These are phyloP conservation scores for Phanerodontia chrysosporium DNA, from an alignment of 768 basidiomycete species.

Conservation along the genomic window DNA sequence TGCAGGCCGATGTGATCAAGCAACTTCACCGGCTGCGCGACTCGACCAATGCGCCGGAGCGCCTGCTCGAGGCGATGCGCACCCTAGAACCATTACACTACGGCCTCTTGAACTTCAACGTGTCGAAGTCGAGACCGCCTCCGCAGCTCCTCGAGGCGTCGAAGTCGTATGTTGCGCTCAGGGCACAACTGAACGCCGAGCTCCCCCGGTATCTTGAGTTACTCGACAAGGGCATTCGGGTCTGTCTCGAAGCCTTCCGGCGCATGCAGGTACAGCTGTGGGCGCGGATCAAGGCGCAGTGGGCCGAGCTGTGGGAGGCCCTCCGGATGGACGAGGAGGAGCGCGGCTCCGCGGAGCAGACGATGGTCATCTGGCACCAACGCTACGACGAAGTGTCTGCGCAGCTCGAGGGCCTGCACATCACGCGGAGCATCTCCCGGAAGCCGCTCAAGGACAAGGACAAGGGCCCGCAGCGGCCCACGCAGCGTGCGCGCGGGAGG, in stretches of 20 bases:
- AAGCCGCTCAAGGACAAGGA: constrained; percentile 18
- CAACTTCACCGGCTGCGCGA: constrained; percentile 54
- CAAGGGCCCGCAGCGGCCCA: constrained; percentile 12
- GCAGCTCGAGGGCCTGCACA: constrained; percentile 35
- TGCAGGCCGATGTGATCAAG: constrained; percentile 52
- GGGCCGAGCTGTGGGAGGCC: constrained; percentile 82
- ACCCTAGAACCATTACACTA: constrained; percentile 69
- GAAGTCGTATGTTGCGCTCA: constrained; percentile 71
- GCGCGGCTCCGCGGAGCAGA: constrained; percentile 65
- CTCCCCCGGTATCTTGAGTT: constrained; percentile 60
- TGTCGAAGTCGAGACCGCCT: constrained; percentile 63
- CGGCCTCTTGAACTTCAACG: constrained; percentile 62
- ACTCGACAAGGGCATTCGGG: constrained; percentile 55
- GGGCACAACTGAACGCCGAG: constrained; percentile 67
- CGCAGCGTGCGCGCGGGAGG: not conserved
- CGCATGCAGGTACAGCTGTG: constrained; percentile 60
- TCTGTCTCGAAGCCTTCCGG: constrained; percentile 48
- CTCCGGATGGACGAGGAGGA: constrained; percentile 32
- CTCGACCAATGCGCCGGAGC: constrained; percentile 57
- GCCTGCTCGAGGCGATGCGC: constrained; percentile 67
- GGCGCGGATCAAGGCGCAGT: constrained; percentile 53
- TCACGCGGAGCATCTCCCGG: constrained; percentile 27
- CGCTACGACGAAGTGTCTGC: constrained; percentile 67
- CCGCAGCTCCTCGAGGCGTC: constrained; percentile 67
- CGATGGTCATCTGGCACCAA: constrained; percentile 63